Evolutionary conservation across 106 monocot species (phyloP).

Genomic region (Allium fistulosum): DNA sequence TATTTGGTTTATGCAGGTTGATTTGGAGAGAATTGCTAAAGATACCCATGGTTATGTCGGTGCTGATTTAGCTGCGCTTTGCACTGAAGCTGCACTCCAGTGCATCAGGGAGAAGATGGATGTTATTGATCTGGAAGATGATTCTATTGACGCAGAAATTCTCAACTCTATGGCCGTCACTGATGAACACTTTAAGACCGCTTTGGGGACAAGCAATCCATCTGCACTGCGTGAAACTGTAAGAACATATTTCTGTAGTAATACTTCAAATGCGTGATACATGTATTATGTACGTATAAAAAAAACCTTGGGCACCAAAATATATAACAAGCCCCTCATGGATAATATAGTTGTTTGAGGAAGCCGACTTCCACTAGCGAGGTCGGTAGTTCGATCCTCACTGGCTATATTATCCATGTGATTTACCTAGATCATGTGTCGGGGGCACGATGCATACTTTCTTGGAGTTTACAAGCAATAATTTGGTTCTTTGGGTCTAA

Average conservation of each 20-base stretch:
- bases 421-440: no score
- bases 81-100: conserved; percentile 62
- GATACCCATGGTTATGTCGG: conserved; percentile 67
- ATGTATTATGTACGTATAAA: background rate
- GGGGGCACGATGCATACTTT: no score
- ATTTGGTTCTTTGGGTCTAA: no score
- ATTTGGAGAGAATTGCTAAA: conserved; percentile 53
- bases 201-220: conserved; percentile 58
- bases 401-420: no score
- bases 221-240: conserved; percentile 64
- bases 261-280: background rate
- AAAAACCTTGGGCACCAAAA: no score
- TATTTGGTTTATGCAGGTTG: conserved; percentile 26
- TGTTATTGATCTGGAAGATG: conserved; percentile 56
- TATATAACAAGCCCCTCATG: no score
- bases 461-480: no score
- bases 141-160: conserved; percentile 54
- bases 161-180: conserved; percentile 59
- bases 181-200: conserved; percentile 59
- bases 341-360: no score
- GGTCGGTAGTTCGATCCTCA: no score
- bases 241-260: background rate
- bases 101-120: conserved; percentile 67
- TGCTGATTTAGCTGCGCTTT: conserved; percentile 58
- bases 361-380: no score